Evolutionary conservation across 768 basidiomycete species (phyloP).

Genomic region (Tricholoma furcatifolium): DNA sequence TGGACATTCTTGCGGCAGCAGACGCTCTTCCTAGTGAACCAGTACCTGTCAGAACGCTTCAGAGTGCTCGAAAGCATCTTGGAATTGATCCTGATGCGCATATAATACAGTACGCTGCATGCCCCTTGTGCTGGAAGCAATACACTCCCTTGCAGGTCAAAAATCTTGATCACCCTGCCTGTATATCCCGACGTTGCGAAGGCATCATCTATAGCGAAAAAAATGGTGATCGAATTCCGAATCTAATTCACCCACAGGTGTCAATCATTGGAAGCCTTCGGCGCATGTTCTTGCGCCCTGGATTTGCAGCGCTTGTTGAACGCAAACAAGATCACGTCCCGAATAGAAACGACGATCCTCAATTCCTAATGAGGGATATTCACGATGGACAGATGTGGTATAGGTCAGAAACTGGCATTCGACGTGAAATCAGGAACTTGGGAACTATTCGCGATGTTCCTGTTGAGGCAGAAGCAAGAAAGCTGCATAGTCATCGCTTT

Average conservation of each 20-base stretch:
- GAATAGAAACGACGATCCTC: not conserved
- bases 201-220: not conserved
- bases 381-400: not conserved
- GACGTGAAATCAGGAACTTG: not conserved
- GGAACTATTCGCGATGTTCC: not conserved
- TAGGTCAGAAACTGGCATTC: not conserved
- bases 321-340: not conserved
- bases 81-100: constrained; percentile 6
- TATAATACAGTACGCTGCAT: not conserved
- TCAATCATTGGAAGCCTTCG: constrained; percentile 5
- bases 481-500: not conserved
- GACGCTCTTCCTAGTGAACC: constrained; percentile 9
- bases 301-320: not conserved
- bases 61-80: constrained; percentile 5
- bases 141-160: not conserved
- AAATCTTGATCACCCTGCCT: not conserved
- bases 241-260: constrained; percentile 4
- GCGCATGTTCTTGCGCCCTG: constrained; percentile 7
- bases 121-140: constrained; percentile 8
- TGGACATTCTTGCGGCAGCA: constrained; percentile 7
- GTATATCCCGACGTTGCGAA: not conserved
- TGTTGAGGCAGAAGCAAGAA: not conserved
- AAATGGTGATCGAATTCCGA: not conserved
- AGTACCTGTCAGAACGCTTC: constrained; percentile 18
- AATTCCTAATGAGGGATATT: not conserved